Percentiles rank a stretch among this genome's conserved stretches.
phyloP scores from a whole-genome alignment of 2,329 filamentous ascomycete genomes.

The Claviceps spartinae region DNA sequence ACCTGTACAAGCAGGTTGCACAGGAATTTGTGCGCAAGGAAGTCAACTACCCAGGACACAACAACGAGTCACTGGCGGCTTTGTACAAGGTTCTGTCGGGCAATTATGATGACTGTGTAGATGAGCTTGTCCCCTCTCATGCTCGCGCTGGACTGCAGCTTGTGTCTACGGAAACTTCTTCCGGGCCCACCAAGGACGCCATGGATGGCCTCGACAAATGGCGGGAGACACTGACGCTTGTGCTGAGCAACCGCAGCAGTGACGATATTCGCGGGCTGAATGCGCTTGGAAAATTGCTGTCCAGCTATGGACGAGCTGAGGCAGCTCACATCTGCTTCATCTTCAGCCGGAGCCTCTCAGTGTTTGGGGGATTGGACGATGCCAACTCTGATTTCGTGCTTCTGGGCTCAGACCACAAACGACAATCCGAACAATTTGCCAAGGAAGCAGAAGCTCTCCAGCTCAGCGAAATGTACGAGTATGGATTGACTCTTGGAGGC shows the following conservation, averaged over 20 bases:
- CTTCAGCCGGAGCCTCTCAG: constrained; percentile 57
- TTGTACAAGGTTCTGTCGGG: constrained; percentile 90
- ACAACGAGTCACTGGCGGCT: constrained; percentile 77
- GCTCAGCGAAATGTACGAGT: constrained; percentile 94
- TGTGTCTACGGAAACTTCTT: constrained; percentile 57
- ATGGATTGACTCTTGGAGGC: constrained; percentile 60
- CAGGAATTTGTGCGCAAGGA: constrained; percentile 95
- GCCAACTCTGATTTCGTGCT: constrained; percentile 65
- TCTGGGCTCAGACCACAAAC: constrained; percentile 69
- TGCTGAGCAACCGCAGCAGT: constrained; percentile 75
- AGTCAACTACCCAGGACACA: constrained; percentile 66
- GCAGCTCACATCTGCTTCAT: constrained; percentile 91
- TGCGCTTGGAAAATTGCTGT: constrained; percentile 68
- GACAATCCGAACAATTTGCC: constrained; percentile 55
- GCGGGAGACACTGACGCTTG: constrained; percentile 76
- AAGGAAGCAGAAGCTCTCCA: constrained; percentile 77
- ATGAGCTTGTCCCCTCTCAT: constrained; percentile 87
- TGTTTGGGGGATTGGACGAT: constrained; percentile 78
- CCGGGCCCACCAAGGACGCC: constrained; percentile 53
- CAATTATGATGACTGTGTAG: constrained; percentile 86
- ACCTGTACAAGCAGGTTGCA: constrained; percentile 82
- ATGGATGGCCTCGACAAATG: constrained; percentile 83
- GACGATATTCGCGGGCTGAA: constrained; percentile 67
- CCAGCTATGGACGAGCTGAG: constrained; percentile 75
- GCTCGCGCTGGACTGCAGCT: constrained; percentile 86